Percentiles rank a stretch among this genome's conserved stretches.
These are phyloP conservation scores for Cicer judaicum DNA, from an alignment of 306 rosid genomes.

Conservation along the genomic window DNA sequence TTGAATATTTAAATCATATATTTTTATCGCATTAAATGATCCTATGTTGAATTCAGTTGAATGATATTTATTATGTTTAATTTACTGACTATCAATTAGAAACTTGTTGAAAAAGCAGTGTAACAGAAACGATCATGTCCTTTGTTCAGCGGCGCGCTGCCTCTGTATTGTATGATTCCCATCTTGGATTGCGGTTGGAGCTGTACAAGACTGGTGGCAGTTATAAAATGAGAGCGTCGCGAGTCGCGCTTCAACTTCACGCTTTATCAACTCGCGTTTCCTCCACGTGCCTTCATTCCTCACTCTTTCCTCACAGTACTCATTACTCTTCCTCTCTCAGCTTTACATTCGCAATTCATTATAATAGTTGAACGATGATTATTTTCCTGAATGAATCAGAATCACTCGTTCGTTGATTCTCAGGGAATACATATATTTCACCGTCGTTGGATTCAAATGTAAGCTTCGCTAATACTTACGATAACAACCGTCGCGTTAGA, in stretches of 20 bases:
- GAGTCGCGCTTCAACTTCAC: constrained; percentile 50
- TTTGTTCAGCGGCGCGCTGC: too few relatives aligned
- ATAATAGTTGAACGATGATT: background rate
- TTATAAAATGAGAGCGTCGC: constrained; percentile 52
- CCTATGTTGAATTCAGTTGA: too few relatives aligned
- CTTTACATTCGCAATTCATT: background rate
- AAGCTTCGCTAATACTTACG: background rate
- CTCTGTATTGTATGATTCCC: background rate
- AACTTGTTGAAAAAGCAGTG: too few relatives aligned
- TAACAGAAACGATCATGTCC: too few relatives aligned
- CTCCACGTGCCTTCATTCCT: constrained; percentile 45
- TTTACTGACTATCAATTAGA: too few relatives aligned
- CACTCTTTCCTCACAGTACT: constrained; percentile 50
- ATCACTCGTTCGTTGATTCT: constrained; percentile 36
- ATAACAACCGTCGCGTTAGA: constrained; percentile 42
- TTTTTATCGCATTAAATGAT: too few relatives aligned
- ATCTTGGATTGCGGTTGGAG: background rate
- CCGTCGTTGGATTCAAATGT: constrained; percentile 41
- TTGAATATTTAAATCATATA: too few relatives aligned
- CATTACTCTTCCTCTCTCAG: constrained; percentile 1
- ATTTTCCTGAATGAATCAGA: constrained; percentile 15
- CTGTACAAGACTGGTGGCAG: background rate
- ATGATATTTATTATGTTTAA: too few relatives aligned
- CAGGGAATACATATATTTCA: constrained; percentile 58
- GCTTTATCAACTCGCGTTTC: constrained; percentile 49